Evolutionary conservation across 148 eudicot genomes (phyloP).

Genomic region (Camellia granthamiana): DNA sequence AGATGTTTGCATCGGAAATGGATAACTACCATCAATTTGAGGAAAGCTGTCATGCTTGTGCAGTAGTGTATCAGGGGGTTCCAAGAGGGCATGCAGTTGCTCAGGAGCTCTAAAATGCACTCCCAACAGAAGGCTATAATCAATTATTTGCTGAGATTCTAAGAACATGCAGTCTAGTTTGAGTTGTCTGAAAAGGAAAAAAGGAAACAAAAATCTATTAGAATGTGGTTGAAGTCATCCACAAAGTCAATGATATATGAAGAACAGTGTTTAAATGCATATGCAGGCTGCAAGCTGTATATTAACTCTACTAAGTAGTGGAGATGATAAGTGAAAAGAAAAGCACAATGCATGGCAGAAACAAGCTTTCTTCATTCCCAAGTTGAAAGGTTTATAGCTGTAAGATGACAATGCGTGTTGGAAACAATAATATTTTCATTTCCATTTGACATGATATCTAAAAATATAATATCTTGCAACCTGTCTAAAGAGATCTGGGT

Average conservation of each 20-base stretch:
- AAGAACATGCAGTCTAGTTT: slow-evolving; percentile 72
- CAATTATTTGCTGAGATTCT: slow-evolving; percentile 78
- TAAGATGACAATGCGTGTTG: not conserved
- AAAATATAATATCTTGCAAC: not conserved
- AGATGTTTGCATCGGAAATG: not conserved
- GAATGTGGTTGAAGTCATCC: not conserved
- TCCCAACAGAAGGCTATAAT: slow-evolving; percentile 85
- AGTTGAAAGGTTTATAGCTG: not conserved
- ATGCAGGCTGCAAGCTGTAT: not conserved
- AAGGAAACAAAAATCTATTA: slow-evolving; percentile 5
- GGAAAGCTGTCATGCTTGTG: slow-evolving; percentile 29
- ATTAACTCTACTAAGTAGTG: not conserved
- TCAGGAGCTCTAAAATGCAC: slow-evolving; percentile 92
- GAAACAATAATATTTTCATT: not conserved
- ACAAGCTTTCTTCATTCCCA: not conserved
- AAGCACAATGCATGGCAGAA: not conserved
- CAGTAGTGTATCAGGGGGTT: slow-evolving; percentile 43
- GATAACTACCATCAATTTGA: slow-evolving; percentile 38
- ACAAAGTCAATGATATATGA: not conserved
- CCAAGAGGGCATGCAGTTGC: slow-evolving; percentile 60
- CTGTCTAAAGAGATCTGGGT: not conserved
- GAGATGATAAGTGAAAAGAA: not conserved
- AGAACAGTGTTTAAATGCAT: not conserved
- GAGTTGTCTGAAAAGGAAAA: slow-evolving; percentile 63
- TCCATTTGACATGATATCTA: not conserved